Percentiles rank a stretch among this genome's conserved stretches.
Conservation (phyloP, 345 rosid genomes). For the Turnera subulata region DNA sequence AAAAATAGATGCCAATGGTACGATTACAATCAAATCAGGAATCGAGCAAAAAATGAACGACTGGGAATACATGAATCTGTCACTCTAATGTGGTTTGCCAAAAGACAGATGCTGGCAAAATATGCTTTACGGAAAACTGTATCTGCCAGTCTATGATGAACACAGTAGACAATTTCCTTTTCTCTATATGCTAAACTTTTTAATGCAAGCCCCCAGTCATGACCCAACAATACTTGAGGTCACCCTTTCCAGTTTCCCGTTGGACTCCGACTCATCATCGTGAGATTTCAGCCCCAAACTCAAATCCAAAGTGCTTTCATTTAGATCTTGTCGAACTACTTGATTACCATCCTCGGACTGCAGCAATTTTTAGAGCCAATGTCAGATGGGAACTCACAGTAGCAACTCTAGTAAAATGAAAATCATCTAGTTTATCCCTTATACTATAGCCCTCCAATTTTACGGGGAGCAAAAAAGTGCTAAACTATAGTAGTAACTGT, state of each 20-base stretch:
- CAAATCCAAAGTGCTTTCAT: slow-evolving; percentile 74
- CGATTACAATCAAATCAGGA: slow-evolving; percentile 19
- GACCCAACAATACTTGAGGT: slow-evolving; percentile 12
- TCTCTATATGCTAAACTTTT: slow-evolving; percentile 15
- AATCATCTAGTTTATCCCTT: too few species aligned
- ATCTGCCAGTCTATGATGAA: slow-evolving; percentile 11
- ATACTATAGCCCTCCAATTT: too few species aligned
- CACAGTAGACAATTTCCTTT: slow-evolving; percentile 12
- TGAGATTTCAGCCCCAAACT: slow-evolving; percentile 59
- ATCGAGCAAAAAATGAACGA: slow-evolving; percentile 19
- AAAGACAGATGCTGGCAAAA: too few species aligned
- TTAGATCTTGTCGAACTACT: slow-evolving; percentile 77
- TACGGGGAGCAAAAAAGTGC: too few species aligned
- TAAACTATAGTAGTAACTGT: too few species aligned
- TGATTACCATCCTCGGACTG: slow-evolving; percentile 47
- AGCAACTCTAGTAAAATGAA: background rate
- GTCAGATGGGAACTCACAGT: slow-evolving; percentile 9
- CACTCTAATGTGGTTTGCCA: too few species aligned
- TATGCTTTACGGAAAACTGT: slow-evolving; percentile 26
- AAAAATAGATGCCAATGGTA: slow-evolving; percentile 13
- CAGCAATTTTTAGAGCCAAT: slow-evolving; percentile 13
- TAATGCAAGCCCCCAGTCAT: slow-evolving; percentile 4
- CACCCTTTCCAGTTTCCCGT: slow-evolving; percentile 26
- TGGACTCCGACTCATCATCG: slow-evolving; percentile 38
- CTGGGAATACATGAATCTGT: slow-evolving; percentile 11